phyloP scores from a whole-genome alignment of 2,329 filamentous ascomycete species.

The Myriosclerotinia duriaeana region DNA sequence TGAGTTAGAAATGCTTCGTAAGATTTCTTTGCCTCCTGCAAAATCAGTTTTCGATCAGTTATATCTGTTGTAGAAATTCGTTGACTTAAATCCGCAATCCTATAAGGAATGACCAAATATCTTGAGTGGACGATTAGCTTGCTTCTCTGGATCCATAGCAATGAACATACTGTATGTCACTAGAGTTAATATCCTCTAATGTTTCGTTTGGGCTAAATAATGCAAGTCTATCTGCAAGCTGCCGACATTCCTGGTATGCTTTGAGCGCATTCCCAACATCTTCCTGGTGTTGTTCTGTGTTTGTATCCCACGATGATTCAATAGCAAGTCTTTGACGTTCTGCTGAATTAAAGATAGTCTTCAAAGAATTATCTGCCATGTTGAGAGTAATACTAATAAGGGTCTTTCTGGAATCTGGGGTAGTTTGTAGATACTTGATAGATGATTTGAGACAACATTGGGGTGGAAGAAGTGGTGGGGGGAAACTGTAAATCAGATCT shows the following conservation, averaged over 20 bases:
- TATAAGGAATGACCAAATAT: slow-evolving; percentile 74
- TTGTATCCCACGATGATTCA: slow-evolving; percentile 63
- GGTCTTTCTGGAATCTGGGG: neutral
- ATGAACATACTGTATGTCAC: slow-evolving; percentile 68
- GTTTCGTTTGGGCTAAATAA: slow-evolving; percentile 91
- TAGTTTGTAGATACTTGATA: neutral
- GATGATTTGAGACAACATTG: neutral
- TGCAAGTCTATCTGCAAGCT: slow-evolving; percentile 67
- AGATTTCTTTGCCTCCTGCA: slow-evolving; percentile 63
- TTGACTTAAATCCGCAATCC: slow-evolving; percentile 76
- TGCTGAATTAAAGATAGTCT: slow-evolving; percentile 54
- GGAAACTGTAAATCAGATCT: neutral
- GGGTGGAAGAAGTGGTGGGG: no score
- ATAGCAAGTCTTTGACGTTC: slow-evolving; percentile 57
- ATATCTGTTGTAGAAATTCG: slow-evolving; percentile 54
- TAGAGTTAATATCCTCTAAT: slow-evolving; percentile 80
- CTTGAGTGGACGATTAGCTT: slow-evolving; percentile 43
- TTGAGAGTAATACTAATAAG: slow-evolving; percentile 28
- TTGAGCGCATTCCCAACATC: slow-evolving; percentile 66
- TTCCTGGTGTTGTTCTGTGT: slow-evolving; percentile 64
- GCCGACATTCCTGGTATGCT: slow-evolving; percentile 71
- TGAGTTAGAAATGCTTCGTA: slow-evolving; percentile 79
- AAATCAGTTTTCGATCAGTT: slow-evolving; percentile 58
- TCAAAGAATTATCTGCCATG: slow-evolving; percentile 50
- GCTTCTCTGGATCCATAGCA: neutral